Base-by-base conservation (phyloP, 2,329 filamentous ascomycete species). In the Gliomastix tumulicola region DNA sequence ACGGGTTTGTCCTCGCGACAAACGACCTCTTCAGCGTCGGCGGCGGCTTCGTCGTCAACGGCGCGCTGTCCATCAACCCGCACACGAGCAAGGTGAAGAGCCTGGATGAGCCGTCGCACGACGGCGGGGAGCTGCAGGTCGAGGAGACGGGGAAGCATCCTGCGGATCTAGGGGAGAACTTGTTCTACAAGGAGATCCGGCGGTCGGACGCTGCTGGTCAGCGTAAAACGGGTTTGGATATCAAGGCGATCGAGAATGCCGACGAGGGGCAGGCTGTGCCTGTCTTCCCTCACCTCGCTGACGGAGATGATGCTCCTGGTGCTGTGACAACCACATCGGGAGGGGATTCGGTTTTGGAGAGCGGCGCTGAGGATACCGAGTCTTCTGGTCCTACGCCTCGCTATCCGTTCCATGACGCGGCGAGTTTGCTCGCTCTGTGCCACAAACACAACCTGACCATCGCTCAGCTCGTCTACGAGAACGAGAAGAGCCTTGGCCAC, bases 21-120 rank as follows among this genome's bases (percentile, higher is more conserved):
- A 71, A 71, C 38, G 68, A 71, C 42, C 53, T 71, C 42, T 71
- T 71, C 44, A 71, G 67, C 35, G 67, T 71, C 3, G 68, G 68
- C 3, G 68, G 68, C n/a, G 68, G 68, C 2, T 71, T 71, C 36
- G 68, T 71, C 25, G 68, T 71, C 36, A 71, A 71, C 33, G 68
- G 68, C 10, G 58, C 68, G 13, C 48, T 71, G 35, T 70, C 67
- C 8, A 66, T 64, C 19, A 33, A 10, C 22, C 13, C 17, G 20
- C 13, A 7, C 21, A 21, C 15, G 18, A 7, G 32, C n/a, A 39
- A 18, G 15, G 36, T n/a, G 45, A 49, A 16, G 31, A 44, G 1
- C 45, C 45, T 4, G 49, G 55, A 7, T 39, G 51, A 7, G 34
- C 30, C 7, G 33, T 41, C 9, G 42, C 36, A 7, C 35, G n/a